A percentile compares a stretch with the other conserved stretches of the same genome.
These are phyloP conservation scores for Hyphochytrium catenoides DNA, from an alignment of 352 stramenopile species.

Conservation along the genomic window DNA sequence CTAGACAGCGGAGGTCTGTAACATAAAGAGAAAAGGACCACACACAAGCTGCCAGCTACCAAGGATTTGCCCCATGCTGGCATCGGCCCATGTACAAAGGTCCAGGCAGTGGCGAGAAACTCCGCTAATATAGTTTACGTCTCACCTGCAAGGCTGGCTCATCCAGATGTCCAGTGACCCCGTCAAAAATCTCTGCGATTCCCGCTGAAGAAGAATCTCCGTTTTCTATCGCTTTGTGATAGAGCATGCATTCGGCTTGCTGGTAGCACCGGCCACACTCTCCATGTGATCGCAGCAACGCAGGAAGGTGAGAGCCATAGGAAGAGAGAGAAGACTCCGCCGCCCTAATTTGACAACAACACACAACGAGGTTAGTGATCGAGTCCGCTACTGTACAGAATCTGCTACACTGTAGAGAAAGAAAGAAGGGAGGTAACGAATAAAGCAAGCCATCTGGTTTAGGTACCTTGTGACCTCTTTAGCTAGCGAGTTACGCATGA, in stretches of 20 bases:
- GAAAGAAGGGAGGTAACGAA: not conserved
- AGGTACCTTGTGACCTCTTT: conserved; percentile 22
- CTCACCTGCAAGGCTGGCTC: too few species aligned
- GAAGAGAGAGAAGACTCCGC: too few species aligned
- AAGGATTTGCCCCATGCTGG: too few species aligned
- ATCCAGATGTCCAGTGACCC: conserved; percentile 24
- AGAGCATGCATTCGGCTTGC: conserved; percentile 47
- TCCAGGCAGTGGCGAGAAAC: too few species aligned
- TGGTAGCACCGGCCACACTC: conserved; percentile 59
- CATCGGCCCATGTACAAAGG: too few species aligned
- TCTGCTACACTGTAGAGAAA: not conserved
- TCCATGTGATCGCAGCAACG: conserved; percentile 30
- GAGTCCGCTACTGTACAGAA: not conserved
- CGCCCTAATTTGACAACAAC: too few species aligned
- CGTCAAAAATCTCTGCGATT: conserved; percentile 31
- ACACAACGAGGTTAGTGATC: not conserved
- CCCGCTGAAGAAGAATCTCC: conserved; percentile 19
- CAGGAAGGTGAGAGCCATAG: too few species aligned
- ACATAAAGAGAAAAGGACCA: too few species aligned
- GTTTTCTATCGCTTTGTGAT: conserved; percentile 45
- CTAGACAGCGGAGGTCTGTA: too few species aligned
- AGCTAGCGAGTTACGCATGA: conserved; percentile 23
- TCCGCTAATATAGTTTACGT: too few species aligned
- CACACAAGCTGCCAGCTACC: too few species aligned
- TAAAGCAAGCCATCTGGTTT: conserved; percentile 16